Base-by-base conservation (phyloP, 306 rosid species). In the Prinsepia uniflora region DNA sequence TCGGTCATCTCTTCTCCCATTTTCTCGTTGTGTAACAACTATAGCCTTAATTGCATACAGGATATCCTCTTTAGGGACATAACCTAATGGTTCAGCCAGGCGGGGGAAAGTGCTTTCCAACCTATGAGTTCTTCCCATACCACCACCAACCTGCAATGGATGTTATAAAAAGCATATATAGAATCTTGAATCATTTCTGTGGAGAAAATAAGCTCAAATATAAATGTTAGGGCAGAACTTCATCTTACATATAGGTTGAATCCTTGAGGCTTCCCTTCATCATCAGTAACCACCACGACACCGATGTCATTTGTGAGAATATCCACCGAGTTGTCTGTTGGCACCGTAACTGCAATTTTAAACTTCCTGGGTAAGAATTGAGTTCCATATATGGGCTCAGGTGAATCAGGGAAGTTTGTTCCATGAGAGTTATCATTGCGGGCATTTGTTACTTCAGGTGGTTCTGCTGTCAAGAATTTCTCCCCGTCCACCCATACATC, bases 71-170 rank as follows among this genome's bases (percentile, higher is more conserved):
- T 95, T 95, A 2, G 97, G 97, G 43, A 95, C 96, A 68, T 83
- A 95, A 34, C 99, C 99, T 64, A 95, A 50, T 24, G 99, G 96
- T 63, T 91, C 96, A 22, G 86, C 95, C 58, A 95, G 78, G 57
- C 96, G 99, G 54, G 99, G 86, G 58, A 95, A 95, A 58, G 99
- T 95, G 63, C 83, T 63, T 65, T 89, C 99, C 73, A 83, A 4
- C 86, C 99, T 89, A 75, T 89, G 99, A 40, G 99, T 87, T 76
- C 99, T 95, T 87, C 99, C 99, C 99, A 95, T 95, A 56, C 99
- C 99, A 53, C 99, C 99, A 75, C 99, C 99, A 82, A 95, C 99
- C 99, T 95, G 88, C 76, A 82, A 71, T 39, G 72, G 14, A 20
- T 77, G 72, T 57, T 62, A 61, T 67, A 50, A 83, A 64, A 63